These are phyloP conservation scores for Podospora pseudoanserina DNA, from an alignment of 495 filamentous ascomycete genomes.

Conservation along the genomic window DNA sequence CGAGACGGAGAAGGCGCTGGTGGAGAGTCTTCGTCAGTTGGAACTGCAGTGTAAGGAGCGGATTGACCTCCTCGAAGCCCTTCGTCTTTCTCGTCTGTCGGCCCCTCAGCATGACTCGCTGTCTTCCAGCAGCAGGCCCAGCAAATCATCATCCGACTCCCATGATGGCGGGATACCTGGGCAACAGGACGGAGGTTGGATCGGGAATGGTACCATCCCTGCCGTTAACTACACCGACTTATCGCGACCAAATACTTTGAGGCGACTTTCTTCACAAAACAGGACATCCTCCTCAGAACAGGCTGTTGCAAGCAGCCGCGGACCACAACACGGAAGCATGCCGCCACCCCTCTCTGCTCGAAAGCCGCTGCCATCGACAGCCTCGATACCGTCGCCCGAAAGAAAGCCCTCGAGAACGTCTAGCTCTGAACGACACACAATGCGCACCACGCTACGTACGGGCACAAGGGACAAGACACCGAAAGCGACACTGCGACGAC, in stretches of 20 bases:
- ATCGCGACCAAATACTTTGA: conserved; percentile 64
- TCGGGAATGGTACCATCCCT: conserved; percentile 77
- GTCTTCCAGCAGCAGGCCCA: conserved; percentile 5
- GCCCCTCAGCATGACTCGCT: conserved; percentile 32
- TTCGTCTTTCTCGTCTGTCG: conserved; percentile 71
- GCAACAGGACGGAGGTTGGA: conserved; percentile 52
- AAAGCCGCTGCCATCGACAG: conserved; percentile 20
- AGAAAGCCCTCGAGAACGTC: conserved; percentile 58
- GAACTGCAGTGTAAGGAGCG: conserved; percentile 93
- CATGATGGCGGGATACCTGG: conserved; percentile 27
- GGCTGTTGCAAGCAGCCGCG: conserved; percentile 28
- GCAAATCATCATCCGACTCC: conserved; percentile 20
- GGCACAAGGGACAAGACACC: conserved; percentile 57
- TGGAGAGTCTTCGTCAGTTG: conserved; percentile 75
- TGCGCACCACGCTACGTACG: conserved; percentile 78
- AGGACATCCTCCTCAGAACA: conserved; percentile 51
- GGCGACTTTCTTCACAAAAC: conserved; percentile 50
- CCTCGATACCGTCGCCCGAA: conserved; percentile 26
- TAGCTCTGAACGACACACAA: conserved; percentile 78
- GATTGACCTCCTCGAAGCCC: conserved; percentile 80
- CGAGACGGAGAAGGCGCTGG: conserved; percentile 80
- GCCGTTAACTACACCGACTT: conserved; percentile 73
- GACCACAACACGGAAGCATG: conserved; percentile 18
- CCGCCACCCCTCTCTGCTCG: conserved; percentile 34
- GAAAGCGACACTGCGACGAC: conserved; percentile 46